phyloP scores from a whole-genome alignment of 2,329 filamentous ascomycete species.

The Fusarium sp. region DNA sequence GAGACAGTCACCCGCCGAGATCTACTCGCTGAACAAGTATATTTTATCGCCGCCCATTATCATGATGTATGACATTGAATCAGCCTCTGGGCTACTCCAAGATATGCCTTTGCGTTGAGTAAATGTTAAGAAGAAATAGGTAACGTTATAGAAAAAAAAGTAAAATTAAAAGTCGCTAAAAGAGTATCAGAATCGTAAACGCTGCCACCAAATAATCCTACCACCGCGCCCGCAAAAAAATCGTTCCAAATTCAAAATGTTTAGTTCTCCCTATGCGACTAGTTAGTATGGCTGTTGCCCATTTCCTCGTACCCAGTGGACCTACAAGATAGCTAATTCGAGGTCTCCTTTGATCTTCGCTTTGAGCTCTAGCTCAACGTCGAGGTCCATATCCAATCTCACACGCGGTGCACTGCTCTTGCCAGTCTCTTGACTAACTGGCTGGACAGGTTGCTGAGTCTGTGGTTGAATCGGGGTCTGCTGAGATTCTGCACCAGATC shows the following conservation, averaged over 20 bases:
- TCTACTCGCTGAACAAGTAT: no score
- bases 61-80: no score
- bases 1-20: no score
- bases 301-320: accelerated
- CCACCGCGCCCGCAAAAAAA: neutral
- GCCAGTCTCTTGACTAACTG: neutral
- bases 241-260: neutral
- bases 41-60: no score
- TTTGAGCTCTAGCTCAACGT: slow-evolving; percentile 30
- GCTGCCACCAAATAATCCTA: neutral
- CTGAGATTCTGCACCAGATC: neutral
- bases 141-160: neutral
- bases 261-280: neutral
- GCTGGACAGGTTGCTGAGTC: slow-evolving; percentile 1
- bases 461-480: neutral
- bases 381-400: slow-evolving; percentile 31
- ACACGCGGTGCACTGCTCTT: slow-evolving; percentile 27
- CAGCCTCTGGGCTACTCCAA: no score
- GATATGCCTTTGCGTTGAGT: no score
- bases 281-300: accelerated
- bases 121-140: no score
- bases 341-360: slow-evolving; percentile 34
- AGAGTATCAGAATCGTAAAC: neutral
- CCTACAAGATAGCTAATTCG: slow-evolving; percentile 25
- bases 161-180: no score